Percentiles rank a stretch among this genome's conserved stretches.
Evolutionary conservation across 192 early-diverging fungal species (phyloP).

Genomic region (Helicostylum pulchrum): DNA sequence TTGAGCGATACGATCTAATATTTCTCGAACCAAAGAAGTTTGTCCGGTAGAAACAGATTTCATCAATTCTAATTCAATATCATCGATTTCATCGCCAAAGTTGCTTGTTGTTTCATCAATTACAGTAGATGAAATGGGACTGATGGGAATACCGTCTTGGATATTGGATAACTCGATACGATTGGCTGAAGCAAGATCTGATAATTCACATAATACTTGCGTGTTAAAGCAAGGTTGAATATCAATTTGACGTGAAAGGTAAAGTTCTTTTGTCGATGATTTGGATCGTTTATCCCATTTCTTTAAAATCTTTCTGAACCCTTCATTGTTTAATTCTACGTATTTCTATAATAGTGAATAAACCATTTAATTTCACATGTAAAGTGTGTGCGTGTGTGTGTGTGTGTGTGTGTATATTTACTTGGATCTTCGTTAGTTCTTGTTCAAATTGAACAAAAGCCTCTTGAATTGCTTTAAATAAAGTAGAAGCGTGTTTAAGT

Average conservation of each 20-base stretch:
- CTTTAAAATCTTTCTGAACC: slow-evolving; percentile 96
- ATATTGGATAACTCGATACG: slow-evolving; percentile 76
- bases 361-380: background rate
- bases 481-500: slow-evolving; percentile 48
- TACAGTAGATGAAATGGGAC: background rate
- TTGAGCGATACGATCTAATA: slow-evolving; percentile 45
- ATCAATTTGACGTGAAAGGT: slow-evolving; percentile 94
- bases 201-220: slow-evolving; percentile 85
- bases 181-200: slow-evolving; percentile 74
- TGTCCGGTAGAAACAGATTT: slow-evolving; percentile 49
- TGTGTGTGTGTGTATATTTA: slow-evolving; percentile 27
- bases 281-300: slow-evolving; percentile 99
- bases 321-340: background rate
- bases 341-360: slow-evolving; percentile 2
- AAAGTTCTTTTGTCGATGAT: slow-evolving; percentile 95
- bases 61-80: slow-evolving; percentile 56
- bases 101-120: background rate
- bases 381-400: background rate
- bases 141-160: slow-evolving; percentile 43
- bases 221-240: slow-evolving; percentile 98
- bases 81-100: slow-evolving; percentile 39
- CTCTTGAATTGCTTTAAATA: slow-evolving; percentile 76
- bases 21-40: slow-evolving; percentile 46
- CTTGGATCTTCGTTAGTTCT: slow-evolving; percentile 94
- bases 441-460: slow-evolving; percentile 89